Evolutionary conservation across 2,329 filamentous ascomycete species (phyloP).

Genomic region (Nannizziopsis arthrosporioides): DNA sequence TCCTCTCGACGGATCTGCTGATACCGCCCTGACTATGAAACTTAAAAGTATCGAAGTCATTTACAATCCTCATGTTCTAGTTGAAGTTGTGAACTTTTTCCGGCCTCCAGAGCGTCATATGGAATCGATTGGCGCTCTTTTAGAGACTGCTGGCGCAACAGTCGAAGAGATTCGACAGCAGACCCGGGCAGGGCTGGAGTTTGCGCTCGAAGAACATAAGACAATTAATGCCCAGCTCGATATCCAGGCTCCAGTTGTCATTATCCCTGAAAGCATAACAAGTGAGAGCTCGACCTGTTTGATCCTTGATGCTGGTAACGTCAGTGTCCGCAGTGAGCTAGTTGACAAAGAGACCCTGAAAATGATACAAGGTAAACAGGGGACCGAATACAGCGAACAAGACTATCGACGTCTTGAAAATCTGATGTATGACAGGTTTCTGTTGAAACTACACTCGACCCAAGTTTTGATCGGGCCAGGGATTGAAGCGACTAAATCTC

Average conservation of each 20-base stretch:
- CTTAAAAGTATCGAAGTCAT: constrained; percentile 93
- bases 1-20: constrained; percentile 81
- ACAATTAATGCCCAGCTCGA: constrained; percentile 94
- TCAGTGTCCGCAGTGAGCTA: constrained; percentile 84
- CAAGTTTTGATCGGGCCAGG: constrained; percentile 92
- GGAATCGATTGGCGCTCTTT: constrained; percentile 91
- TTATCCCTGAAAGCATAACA: constrained; percentile 86
- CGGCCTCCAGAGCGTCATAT: constrained; percentile 92
- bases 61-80: constrained; percentile 88
- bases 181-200: constrained; percentile 88
- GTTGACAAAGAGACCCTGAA: constrained; percentile 84
- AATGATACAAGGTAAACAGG: constrained; percentile 83
- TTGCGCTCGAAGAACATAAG: constrained; percentile 93
- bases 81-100: constrained; percentile 90
- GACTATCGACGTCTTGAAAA: constrained; percentile 81
- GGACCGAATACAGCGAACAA: constrained; percentile 71
- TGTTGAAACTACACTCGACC: constrained; percentile 83
- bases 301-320: constrained; percentile 91
- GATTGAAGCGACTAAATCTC: constrained; percentile 75
- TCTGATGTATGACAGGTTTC: constrained; percentile 95
- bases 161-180: constrained; percentile 92
- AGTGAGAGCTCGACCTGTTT: constrained; percentile 70
- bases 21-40: constrained; percentile 80
- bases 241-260: constrained; percentile 88
- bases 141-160: constrained; percentile 91